Conservation (phyloP, 768 basidiomycete species). For the Boletales sp. region DNA sequence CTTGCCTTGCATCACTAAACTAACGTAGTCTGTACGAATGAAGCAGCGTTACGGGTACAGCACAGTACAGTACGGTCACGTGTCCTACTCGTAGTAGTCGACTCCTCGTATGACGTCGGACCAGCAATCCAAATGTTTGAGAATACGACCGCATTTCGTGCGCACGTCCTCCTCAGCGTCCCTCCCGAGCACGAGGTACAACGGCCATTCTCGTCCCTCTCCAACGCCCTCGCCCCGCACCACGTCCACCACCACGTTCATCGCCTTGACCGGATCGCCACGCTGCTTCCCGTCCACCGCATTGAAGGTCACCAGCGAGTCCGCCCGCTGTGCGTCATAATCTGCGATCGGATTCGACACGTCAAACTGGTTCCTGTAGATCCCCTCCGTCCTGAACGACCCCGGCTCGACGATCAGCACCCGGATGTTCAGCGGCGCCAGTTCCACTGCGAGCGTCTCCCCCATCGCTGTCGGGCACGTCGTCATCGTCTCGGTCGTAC, state of each 20-base stretch:
- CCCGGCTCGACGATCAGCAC: slow-evolving; percentile 58
- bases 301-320: slow-evolving; percentile 29
- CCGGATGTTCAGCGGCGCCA: slow-evolving; percentile 53
- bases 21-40: too few relatives aligned
- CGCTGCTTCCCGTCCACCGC: slow-evolving; percentile 43
- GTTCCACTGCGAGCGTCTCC: slow-evolving; percentile 52
- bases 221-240: slow-evolving; percentile 52
- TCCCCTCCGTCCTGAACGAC: slow-evolving; percentile 57
- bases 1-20: slow-evolving; percentile 17
- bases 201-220: slow-evolving; percentile 43
- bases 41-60: too few relatives aligned
- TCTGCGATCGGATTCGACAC: slow-evolving; percentile 42
- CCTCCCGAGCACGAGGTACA: slow-evolving; percentile 47
- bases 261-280: slow-evolving; percentile 59
- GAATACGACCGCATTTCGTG: slow-evolving; percentile 43
- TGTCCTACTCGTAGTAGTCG: slow-evolving; percentile 12
- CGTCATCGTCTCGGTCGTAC: background rate
- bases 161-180: slow-evolving; percentile 53
- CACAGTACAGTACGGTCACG: too few relatives aligned
- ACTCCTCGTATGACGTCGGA: slow-evolving; percentile 46
- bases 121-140: slow-evolving; percentile 55
- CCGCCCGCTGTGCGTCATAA: slow-evolving; percentile 44
- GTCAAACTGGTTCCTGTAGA: slow-evolving; percentile 40
- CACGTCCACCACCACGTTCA: slow-evolving; percentile 43
- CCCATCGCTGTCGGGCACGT: slow-evolving; percentile 39